Percentiles rank a stretch among this genome's conserved stretches.
Conservation (phyloP, 2,329 filamentous ascomycete genomes). For the Pyrenophora teres region DNA sequence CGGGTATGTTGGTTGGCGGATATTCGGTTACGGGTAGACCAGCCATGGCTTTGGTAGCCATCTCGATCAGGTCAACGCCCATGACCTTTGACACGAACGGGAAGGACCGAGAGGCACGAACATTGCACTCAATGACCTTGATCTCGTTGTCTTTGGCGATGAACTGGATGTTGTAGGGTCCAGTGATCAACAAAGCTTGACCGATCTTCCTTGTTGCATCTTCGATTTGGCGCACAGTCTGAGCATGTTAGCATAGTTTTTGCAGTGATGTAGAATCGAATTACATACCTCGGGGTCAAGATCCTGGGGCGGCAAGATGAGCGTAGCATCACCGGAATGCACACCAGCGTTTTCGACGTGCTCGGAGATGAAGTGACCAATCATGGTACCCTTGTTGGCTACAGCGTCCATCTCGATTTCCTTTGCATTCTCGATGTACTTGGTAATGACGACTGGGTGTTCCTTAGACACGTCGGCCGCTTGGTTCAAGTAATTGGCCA, state of each 20-base stretch:
- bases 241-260: background rate
- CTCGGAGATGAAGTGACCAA: constrained; percentile 97
- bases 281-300: constrained; percentile 68
- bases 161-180: constrained; percentile 98
- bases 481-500: constrained; percentile 86
- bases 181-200: constrained; percentile 90
- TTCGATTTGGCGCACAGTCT: constrained; percentile 84
- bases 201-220: constrained; percentile 96
- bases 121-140: constrained; percentile 99
- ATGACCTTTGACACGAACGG: constrained; percentile 99
- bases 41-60: constrained; percentile 98
- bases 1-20: constrained; percentile 73
- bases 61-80: constrained; percentile 95
- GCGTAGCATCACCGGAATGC: constrained; percentile 94
- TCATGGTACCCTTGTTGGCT: constrained; percentile 82
- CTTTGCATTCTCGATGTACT: constrained; percentile 99
- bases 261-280: background rate
- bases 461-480: constrained; percentile 92
- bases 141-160: constrained; percentile 99
- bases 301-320: constrained; percentile 94
- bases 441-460: constrained; percentile 97
- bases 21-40: constrained; percentile 81
- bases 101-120: constrained; percentile 93
- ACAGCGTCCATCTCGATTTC: constrained; percentile 99
- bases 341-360: constrained; percentile 99